These are phyloP conservation scores for Leccinellum rugosiceps DNA, from an alignment of 768 basidiomycete genomes.

Conservation along the genomic window DNA sequence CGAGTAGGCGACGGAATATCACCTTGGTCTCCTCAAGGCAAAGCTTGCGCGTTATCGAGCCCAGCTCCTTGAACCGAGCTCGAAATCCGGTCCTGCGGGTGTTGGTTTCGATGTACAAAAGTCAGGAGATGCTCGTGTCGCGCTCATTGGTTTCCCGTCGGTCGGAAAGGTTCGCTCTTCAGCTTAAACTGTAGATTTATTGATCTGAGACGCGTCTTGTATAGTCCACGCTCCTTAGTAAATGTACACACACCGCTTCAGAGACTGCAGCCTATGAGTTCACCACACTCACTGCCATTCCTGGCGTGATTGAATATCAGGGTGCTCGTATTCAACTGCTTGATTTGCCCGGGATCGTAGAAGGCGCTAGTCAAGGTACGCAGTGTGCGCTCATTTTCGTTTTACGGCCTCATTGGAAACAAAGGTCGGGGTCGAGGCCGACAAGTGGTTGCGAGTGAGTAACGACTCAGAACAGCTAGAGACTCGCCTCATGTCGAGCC, in stretches of 20 bases:
- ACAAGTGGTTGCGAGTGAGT: constrained; percentile 88
- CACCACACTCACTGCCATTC: constrained; percentile 93
- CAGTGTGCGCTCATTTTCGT: neutral
- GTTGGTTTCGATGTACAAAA: constrained; percentile 89
- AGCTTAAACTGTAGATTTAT: neutral
- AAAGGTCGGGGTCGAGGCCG: constrained; percentile 85
- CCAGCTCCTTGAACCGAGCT: constrained; percentile 87
- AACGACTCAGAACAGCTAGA: neutral
- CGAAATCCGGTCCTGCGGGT: constrained; percentile 78
- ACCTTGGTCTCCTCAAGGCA: constrained; percentile 90
- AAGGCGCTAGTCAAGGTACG: constrained; percentile 79
- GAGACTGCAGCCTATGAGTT: constrained; percentile 94
- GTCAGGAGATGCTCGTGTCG: constrained; percentile 85
- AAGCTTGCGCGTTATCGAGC: constrained; percentile 93
- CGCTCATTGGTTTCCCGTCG: constrained; percentile 93
- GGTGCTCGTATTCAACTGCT: constrained; percentile 92
- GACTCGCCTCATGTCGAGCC: constrained; percentile 6
- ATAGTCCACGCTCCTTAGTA: constrained; percentile 87
- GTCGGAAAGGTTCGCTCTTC: constrained; percentile 68
- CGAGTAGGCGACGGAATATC: constrained; percentile 85
- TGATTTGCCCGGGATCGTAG: constrained; percentile 94
- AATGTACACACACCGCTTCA: constrained; percentile 87
- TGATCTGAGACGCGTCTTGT: constrained; percentile 4
- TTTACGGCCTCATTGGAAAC: neutral
- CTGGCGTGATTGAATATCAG: constrained; percentile 95